Base-by-base conservation (phyloP, 768 basidiomycete species). In the Kwoniella newhampshirensis region DNA sequence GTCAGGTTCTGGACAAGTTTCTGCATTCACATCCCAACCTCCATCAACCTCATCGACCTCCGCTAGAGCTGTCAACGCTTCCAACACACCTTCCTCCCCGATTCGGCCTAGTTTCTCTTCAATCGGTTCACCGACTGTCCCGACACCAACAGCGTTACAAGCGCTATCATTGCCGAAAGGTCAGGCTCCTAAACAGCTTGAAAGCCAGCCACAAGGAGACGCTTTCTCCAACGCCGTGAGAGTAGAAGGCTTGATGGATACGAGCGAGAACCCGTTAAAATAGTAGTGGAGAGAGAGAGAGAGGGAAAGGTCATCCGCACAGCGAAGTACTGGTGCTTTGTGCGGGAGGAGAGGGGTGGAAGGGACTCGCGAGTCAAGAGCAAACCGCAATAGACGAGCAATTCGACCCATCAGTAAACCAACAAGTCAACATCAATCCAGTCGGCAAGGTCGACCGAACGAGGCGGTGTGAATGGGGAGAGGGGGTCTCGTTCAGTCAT, bases 181-280 rank as follows among this genome's bases (percentile, higher is more conserved):
- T 25, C 42, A 54, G 5, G 18, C 41, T 18, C 46, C 44, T 9
- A 59, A 48, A 35, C 74, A 75, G 59, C 59, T 72, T 15, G 63
- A 62, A 49, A 55, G 50, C 20, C 36, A 60, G 27, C 75, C 74
- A 17, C 59, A 54, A 27, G 68, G 71, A 13, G 73, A 77, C 32
- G 68, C 56, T 30, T 39, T 60, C 27, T 54, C 51, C 6, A 66
- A 42, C 2, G 71, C 67, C 11, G 69, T 65, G 26, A 68, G 68
- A 44, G 67, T 75, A 2, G 73, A 75, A 54, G 70, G 71, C 9
- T 46, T 75, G 58, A 73, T 76, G 64, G 70, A 76, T 59, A 69
- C 55, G 36, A 67, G 66, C 30, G 71, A 76, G 40, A 52, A 57
- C 25, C 68, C 72, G n/a, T 47, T 70, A 32, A 71, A 69, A 56